Evolutionary conservation across 192 early-diverging fungal species (phyloP), one percentile per base, ranked within the genome.

Genomic region (Coemansia sp.): DNA sequence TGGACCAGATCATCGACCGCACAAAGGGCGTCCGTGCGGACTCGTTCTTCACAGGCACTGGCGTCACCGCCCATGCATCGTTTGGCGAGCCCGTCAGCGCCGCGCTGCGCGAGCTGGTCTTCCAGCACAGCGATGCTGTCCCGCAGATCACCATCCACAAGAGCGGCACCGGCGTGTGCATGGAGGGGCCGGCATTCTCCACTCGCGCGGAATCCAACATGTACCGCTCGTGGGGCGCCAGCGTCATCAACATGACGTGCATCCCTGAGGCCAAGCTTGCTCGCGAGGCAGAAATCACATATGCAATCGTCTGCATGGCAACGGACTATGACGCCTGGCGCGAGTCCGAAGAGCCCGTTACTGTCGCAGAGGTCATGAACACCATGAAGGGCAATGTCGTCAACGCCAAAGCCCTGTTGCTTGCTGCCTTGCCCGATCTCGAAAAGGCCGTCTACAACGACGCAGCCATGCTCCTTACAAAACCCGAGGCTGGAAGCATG

Each of bases 241-340:
- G 92, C 72, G 78, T 99, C 42, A 95, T 99, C 87, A 99, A 99
- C 84, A 99, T 99, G 97, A 91, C 92, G 31, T 94, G 86, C 33
- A 75, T 99, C 53, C 96, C 97, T 29, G 97, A 99, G 74, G 84
- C 96, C 49, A 99, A 99, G 81, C 85, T 99, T 37, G 97, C 97
- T 16, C 84, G 93, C 56, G 97, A 99, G 81, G 95, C 95, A 42
- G 97, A 99, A 84, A 94, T 99, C 72, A 94, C 92, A 15, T 99
- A 99, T 72, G 93, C 96, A 67, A 93, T 97, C 87, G 86, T 99
- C 33, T 99, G 97, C 85, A 99, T 99, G 97, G 90, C 92, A 33
- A 99, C 97, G 33, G 97, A 99, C 85, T 99, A 98, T 72, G 97
- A 99, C 74, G 90, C 89, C 75, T 93, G 92, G 92, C 86, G 86